A percentile compares a stretch with the other conserved stretches of the same genome.
Evolutionary conservation across 345 rosid species (phyloP).

Genomic region (Arabidopsis arenosa): DNA sequence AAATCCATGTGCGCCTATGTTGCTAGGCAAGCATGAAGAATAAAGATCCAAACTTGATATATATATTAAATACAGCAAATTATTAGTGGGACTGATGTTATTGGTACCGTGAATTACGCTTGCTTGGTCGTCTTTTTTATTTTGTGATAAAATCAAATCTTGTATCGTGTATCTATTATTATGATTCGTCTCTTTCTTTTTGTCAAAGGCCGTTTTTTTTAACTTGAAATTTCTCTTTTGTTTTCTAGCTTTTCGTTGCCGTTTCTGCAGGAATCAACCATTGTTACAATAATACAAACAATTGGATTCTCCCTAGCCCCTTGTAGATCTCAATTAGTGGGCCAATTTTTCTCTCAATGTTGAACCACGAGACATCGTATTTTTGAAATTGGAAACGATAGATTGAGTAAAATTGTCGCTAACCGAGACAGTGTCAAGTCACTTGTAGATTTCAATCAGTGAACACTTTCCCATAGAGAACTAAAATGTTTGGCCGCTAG

Average conservation of each 20-base stretch:
- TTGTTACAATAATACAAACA: conserved; percentile 5
- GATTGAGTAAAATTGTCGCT: background rate
- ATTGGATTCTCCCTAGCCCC: background rate
- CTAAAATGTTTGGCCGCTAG: background rate
- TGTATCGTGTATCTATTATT: conserved; percentile 7
- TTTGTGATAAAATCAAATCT: conserved; percentile 32
- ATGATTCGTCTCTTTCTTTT: conserved; percentile 31
- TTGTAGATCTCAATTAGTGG: conserved; percentile 11
- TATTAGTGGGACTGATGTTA: conserved; percentile 40
- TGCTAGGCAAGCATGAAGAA: conserved; percentile 33
- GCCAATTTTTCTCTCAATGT: background rate
- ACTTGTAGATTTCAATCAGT: no score
- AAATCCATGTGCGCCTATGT: conserved; percentile 41
- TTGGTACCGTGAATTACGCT: conserved; percentile 44
- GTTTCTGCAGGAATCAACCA: conserved; percentile 12
- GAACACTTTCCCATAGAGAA: background rate
- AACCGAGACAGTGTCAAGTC: background rate
- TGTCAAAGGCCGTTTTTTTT: conserved; percentile 27
- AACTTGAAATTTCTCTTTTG: conserved; percentile 14
- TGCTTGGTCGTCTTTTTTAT: conserved; percentile 17
- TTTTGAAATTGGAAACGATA: background rate
- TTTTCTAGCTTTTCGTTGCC: conserved; percentile 14
- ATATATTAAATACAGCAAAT: conserved; percentile 31
- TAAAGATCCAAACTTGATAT: conserved; percentile 25
- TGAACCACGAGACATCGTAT: background rate